Evolutionary conservation across 23 red algal species (phyloP).

Genomic region (Chondrus crispus): DNA sequence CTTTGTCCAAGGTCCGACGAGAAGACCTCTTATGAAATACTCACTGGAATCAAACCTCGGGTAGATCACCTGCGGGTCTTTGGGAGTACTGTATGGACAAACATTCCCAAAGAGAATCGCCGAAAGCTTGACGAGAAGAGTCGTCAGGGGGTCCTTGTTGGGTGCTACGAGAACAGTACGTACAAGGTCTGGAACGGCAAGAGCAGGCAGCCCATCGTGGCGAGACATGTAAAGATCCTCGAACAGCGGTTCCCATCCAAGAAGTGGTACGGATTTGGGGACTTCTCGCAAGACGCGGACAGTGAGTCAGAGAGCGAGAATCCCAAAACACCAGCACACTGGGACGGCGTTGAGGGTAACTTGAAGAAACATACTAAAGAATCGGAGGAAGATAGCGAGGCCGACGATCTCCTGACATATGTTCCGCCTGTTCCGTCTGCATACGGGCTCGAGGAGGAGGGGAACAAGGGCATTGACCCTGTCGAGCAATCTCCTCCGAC

Average conservation of each 20-base stretch:
- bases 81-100: background rate
- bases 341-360: no score
- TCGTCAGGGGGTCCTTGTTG: background rate
- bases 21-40: constrained; percentile 16
- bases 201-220: background rate
- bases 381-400: no score
- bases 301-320: no score
- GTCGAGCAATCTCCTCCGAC: no score
- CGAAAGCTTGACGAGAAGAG: background rate
- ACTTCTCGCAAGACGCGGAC: no score
- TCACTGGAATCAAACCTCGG: background rate
- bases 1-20: background rate
- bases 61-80: constrained; percentile 19
- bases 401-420: background rate
- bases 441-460: no score
- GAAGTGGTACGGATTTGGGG: no score
- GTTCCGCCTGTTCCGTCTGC: no score
- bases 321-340: no score
- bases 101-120: constrained; percentile 3
- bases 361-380: no score
- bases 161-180: background rate
- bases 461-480: no score
- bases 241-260: background rate
- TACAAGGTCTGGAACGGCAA: background rate
- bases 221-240: background rate